phyloP scores from a whole-genome alignment of 176 grass and related monocot species.

The Cocos nucifera region DNA sequence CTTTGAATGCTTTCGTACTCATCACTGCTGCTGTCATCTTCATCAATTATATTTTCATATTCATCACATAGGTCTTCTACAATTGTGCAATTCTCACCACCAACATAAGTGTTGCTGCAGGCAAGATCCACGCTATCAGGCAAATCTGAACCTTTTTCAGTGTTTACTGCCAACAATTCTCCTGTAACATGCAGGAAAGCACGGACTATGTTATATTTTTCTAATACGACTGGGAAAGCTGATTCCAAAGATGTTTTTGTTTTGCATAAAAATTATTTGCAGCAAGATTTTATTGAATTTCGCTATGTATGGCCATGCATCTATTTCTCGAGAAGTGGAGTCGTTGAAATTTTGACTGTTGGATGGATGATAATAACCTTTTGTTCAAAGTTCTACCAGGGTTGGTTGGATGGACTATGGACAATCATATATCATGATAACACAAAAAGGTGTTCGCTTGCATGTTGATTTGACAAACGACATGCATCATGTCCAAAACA shows the following conservation, averaged over 20 bases:
- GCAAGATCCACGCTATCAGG: neutral
- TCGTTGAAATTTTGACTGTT: no score
- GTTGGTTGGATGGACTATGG: no score
- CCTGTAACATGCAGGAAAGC: conserved; percentile 5
- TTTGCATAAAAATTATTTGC: neutral
- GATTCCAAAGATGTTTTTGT: neutral
- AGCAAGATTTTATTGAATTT: no score
- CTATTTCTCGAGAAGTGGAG: no score
- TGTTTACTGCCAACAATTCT: conserved; percentile 7
- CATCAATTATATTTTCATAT: conserved; percentile 23
- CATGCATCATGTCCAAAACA: no score
- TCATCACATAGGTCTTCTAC: conserved; percentile 15
- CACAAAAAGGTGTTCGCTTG: no score
- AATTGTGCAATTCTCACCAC: neutral
- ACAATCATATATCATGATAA: no score
- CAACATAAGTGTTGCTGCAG: neutral
- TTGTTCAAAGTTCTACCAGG: no score
- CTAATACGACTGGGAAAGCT: neutral
- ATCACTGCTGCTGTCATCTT: conserved; percentile 50
- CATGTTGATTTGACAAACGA: no score
- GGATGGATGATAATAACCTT: no score
- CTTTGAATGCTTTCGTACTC: conserved; percentile 60
- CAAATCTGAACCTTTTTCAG: conserved; percentile 14
- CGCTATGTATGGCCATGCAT: no score
- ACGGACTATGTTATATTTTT: neutral